These are phyloP conservation scores for Gracilaria caudata DNA, from an alignment of 23 red algal species.

Conservation along the genomic window DNA sequence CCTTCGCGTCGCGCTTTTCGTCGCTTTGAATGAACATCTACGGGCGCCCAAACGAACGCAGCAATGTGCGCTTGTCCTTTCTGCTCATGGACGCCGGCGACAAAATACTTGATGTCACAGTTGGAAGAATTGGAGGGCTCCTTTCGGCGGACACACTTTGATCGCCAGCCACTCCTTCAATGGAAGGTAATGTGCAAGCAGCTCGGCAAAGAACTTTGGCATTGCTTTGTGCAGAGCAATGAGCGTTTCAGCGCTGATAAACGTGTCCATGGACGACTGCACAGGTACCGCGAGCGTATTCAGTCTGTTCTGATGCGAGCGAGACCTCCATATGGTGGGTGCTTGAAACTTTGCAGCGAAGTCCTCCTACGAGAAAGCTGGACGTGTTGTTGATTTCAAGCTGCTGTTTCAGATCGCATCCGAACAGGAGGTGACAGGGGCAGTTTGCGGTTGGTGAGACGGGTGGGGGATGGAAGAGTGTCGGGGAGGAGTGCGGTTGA, in stretches of 20 bases:
- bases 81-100: slow-evolving; percentile 9
- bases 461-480: too few relatives aligned
- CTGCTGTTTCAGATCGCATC: too few relatives aligned
- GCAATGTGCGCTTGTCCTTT: slow-evolving; percentile 13
- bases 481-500: too few relatives aligned
- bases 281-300: background rate
- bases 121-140: background rate
- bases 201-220: slow-evolving; percentile 68
- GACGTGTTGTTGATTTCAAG: too few relatives aligned
- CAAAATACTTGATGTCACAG: background rate
- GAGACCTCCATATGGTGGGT: slow-evolving; percentile 43
- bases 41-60: slow-evolving; percentile 20
- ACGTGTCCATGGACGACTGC: slow-evolving; percentile 21
- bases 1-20: slow-evolving; percentile 22
- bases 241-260: slow-evolving; percentile 30
- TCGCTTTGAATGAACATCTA: slow-evolving; percentile 68
- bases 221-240: slow-evolving; percentile 39
- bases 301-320: slow-evolving; percentile 1
- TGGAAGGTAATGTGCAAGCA: slow-evolving; percentile 41
- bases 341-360: background rate
- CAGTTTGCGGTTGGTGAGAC: too few relatives aligned
- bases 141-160: background rate
- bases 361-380: too few relatives aligned
- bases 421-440: too few relatives aligned
- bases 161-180: background rate